Base-by-base conservation (phyloP, 75 land plant genomes). In the Gnetum montanum region DNA sequence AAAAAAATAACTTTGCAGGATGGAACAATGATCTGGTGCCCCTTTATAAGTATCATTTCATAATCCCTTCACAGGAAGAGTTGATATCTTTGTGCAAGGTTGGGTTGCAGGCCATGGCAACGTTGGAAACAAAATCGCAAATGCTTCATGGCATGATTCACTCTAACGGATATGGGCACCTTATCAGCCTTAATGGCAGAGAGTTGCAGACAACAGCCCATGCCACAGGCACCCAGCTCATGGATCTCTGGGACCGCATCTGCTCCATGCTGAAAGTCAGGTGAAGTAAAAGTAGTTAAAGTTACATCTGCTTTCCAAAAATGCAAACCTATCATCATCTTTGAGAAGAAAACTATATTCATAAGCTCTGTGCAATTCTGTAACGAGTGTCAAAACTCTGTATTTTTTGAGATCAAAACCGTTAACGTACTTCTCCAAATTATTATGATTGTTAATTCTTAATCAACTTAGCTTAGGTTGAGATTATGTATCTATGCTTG, bases 191-290 rank as follows among this genome's bases (percentile, higher is more conserved):
- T 25, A 89, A 85, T 49, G 95, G 95, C 27, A 16, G 77, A 3
- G 96, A 85, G 58, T 69, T 43, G 10, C 85, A 91, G 1, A 83
- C 96, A 3, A 61, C 72, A 10, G 58, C 73, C 34, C n/a, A n/a
- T n/a, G 59, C 69, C 34, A 71, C 88, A n/a, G 99, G 99, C 8
- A 59, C 60, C 27, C 76, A 79, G n/a, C 58, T 89, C 60, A 65
- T 89, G 74, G 86, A 82, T 33, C 66, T 89, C 4, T 85, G 86
- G 90, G 86, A 89, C 58, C 90, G 86, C 1, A 59, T 85, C 4
- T 89, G 90, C 70, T 38, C 76, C 16, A 72, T 70, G 16, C 50
- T 89, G 7, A 58, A 60, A 51, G 86, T 77, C 47, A 84, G 90
- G 95, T 85, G 33, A n/a, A 10, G 0, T 45, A 19, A 3, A 8